Conservation (phyloP, 2,329 filamentous ascomycete genomes). For the Venturia oleaginea region DNA sequence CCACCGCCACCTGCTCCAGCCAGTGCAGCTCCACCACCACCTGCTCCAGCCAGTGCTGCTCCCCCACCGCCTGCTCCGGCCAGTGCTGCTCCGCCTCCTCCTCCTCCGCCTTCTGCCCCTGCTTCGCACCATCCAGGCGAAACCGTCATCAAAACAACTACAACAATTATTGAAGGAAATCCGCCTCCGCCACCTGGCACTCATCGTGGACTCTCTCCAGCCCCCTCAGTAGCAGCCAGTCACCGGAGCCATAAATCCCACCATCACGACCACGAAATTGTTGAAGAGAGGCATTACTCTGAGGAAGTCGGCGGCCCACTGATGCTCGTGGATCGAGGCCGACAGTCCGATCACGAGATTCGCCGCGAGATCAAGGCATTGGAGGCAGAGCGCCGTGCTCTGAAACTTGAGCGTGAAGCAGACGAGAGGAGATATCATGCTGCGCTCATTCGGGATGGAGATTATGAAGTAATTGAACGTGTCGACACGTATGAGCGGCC, state of each 20-base stretch:
- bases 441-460: slow-evolving; percentile 30
- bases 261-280: slow-evolving; percentile 23
- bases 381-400: slow-evolving; percentile 54
- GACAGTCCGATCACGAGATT: slow-evolving; percentile 52
- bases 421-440: slow-evolving; percentile 29
- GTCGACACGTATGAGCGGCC: slow-evolving; percentile 38
- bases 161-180: neutral
- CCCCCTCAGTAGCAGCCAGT: slow-evolving; percentile 24
- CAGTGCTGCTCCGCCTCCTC: slow-evolving; percentile 2
- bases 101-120: slow-evolving; percentile 12
- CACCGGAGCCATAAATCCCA: slow-evolving; percentile 10
- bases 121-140: slow-evolving; percentile 9
- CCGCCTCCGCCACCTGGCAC: slow-evolving; percentile 17
- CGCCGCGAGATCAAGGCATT: slow-evolving; percentile 62
- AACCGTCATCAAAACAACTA: slow-evolving; percentile 17
- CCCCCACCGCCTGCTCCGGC: slow-evolving; percentile 15
- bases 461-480: slow-evolving; percentile 55
- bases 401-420: slow-evolving; percentile 48
- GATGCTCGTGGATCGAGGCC: slow-evolving; percentile 36
- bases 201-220: slow-evolving; percentile 25
- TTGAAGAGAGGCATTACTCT: slow-evolving; percentile 40
- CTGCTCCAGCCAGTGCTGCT: neutral
- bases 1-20: slow-evolving; percentile 11
- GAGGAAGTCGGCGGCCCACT: slow-evolving; percentile 40
- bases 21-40: slow-evolving; percentile 14